phyloP scores from a whole-genome alignment of 805 yeast species.

The Starmerella vaccinii region DNA sequence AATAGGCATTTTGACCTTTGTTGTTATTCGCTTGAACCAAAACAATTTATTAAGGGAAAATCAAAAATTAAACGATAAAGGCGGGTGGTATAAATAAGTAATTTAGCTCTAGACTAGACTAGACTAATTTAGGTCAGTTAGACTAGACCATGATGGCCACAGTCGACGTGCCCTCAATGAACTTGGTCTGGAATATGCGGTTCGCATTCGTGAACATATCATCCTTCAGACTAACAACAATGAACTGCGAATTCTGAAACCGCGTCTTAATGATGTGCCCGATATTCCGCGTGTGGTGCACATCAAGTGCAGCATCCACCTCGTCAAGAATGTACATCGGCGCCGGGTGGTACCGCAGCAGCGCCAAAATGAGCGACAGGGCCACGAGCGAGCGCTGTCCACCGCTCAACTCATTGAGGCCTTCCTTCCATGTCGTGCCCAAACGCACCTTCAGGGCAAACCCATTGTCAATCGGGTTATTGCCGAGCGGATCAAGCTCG shows the following conservation, averaged over 20 bases:
- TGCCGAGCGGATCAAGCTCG: slow-evolving; percentile 68
- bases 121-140: too few relatives aligned
- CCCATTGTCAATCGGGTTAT: slow-evolving; percentile 66
- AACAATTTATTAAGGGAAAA: too few relatives aligned
- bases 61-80: too few relatives aligned
- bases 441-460: slow-evolving; percentile 79
- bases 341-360: slow-evolving; percentile 91
- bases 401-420: slow-evolving; percentile 88
- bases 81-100: too few relatives aligned
- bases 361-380: slow-evolving; percentile 78
- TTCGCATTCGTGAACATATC: slow-evolving; percentile 98
- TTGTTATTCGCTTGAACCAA: too few relatives aligned
- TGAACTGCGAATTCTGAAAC: slow-evolving; percentile 91
- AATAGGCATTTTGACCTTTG: too few relatives aligned
- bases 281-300: slow-evolving; percentile 93
- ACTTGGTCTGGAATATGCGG: slow-evolving; percentile 81
- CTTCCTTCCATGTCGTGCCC: slow-evolving; percentile 92
- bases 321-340: slow-evolving; percentile 97
- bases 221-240: slow-evolving; percentile 91
- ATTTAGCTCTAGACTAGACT: too few relatives aligned
- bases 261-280: slow-evolving; percentile 93
- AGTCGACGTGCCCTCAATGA: slow-evolving; percentile 72
- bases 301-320: slow-evolving; percentile 95
- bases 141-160: slow-evolving; percentile 12
- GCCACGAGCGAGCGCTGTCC: slow-evolving; percentile 96